Evolutionary conservation across 306 rosid genomes (phyloP).

Genomic region (Oxytropis ochrocephala): DNA sequence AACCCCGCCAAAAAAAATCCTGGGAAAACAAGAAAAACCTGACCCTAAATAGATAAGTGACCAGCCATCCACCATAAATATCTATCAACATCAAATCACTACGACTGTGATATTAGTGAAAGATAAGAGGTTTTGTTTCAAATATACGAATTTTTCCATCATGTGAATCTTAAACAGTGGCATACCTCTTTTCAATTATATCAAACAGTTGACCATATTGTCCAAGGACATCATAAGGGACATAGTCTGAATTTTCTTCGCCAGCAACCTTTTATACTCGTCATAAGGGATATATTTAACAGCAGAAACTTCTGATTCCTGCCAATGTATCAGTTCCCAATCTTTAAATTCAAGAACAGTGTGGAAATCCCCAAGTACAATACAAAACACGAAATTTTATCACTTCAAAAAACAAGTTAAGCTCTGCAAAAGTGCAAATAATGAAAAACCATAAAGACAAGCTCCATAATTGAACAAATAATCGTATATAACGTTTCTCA

Average conservation of each 20-base stretch:
- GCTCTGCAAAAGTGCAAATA: not conserved
- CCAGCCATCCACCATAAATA: too few relatives aligned
- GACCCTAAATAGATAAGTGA: too few relatives aligned
- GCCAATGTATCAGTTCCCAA: not conserved
- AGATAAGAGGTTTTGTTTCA: not conserved
- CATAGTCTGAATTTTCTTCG: constrained; percentile 63
- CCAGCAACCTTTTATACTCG: constrained; percentile 62
- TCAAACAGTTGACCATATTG: constrained; percentile 75
- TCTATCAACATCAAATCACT: not conserved
- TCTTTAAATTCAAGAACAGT: not conserved
- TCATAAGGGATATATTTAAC: constrained; percentile 73
- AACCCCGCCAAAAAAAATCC: too few relatives aligned
- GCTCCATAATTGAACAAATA: constrained; percentile 9
- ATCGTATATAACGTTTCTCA: not conserved
- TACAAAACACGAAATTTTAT: not conserved
- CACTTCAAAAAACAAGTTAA: not conserved
- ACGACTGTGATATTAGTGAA: not conserved
- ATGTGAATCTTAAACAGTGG: not conserved
- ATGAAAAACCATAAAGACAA: not conserved
- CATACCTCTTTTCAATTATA: constrained; percentile 65
- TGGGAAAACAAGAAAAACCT: too few relatives aligned
- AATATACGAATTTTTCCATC: not conserved
- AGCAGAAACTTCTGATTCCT: constrained; percentile 94
- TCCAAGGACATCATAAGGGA: constrained; percentile 71
- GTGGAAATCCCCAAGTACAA: not conserved